A percentile compares a stretch with the other conserved stretches of the same genome.
Conservation (phyloP, 2,329 filamentous ascomycete species). For the Dactylellina drechsleri region DNA sequence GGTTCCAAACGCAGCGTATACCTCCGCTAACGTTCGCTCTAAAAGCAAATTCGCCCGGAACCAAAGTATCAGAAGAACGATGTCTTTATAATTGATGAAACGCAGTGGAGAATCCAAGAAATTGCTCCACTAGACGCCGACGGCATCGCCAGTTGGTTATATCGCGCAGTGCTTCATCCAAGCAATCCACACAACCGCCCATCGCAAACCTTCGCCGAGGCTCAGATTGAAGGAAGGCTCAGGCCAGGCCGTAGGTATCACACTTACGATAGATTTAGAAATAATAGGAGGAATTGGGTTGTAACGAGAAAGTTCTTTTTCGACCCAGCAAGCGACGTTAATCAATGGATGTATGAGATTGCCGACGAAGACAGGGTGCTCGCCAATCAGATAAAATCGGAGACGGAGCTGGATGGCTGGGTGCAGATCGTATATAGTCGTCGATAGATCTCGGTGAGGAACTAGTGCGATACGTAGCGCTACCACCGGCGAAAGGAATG, state of each 20-base stretch:
- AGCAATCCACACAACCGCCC: not conserved
- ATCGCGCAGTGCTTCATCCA: not conserved
- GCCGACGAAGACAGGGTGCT: too few species aligned
- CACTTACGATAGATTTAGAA: not conserved
- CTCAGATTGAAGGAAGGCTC: not conserved
- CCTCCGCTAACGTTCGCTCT: not conserved
- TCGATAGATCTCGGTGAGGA: too few species aligned
- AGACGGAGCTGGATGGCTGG: not conserved
- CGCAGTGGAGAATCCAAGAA: not conserved
- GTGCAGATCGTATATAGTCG: not conserved
- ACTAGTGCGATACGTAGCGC: too few species aligned
- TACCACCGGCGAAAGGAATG: not conserved
- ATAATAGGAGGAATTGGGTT: not conserved
- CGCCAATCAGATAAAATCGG: not conserved
- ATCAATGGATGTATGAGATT: conserved; percentile 10
- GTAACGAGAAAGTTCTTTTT: not conserved
- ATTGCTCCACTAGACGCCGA: not conserved
- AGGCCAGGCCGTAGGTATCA: not conserved
- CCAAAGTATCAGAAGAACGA: not conserved
- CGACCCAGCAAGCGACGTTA: not conserved
- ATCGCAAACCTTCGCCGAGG: conserved; percentile 6
- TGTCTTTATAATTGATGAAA: not conserved
- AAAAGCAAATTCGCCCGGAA: conserved; percentile 1
- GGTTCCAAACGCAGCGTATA: not conserved
- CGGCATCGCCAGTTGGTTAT: not conserved